These are phyloP conservation scores for Botrytis squamosa DNA, from an alignment of 2,329 filamentous ascomycete species.

Conservation along the genomic window DNA sequence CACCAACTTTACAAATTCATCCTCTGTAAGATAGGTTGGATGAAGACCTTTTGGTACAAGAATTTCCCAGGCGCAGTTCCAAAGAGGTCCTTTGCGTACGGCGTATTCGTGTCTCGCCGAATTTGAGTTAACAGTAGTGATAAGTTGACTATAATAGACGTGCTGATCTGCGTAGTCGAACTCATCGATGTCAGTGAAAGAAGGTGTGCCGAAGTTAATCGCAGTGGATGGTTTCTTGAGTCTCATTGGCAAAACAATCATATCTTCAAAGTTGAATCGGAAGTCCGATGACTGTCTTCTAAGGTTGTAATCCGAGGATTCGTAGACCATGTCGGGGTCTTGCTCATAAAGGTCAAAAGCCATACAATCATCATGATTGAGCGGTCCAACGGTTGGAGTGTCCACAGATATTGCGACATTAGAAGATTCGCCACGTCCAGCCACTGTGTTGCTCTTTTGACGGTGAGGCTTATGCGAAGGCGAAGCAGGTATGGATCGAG, in stretches of 20 bases:
- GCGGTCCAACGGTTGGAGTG: not conserved
- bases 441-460: not conserved
- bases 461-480: not conserved
- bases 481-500: not conserved
- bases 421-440: too few relatives aligned
- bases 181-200: slow-evolving; percentile 12
- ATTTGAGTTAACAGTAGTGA: slow-evolving; percentile 9
- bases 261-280: slow-evolving; percentile 19
- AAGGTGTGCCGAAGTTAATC: not conserved
- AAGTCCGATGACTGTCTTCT: slow-evolving; percentile 11
- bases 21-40: slow-evolving; percentile 24
- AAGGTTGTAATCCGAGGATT: slow-evolving; percentile 7
- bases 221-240: slow-evolving; percentile 3
- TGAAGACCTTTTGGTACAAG: slow-evolving; percentile 24
- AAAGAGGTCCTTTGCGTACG: slow-evolving; percentile 22
- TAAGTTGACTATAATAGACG: slow-evolving; percentile 8
- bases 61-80: slow-evolving; percentile 23
- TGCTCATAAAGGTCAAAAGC: slow-evolving; percentile 22
- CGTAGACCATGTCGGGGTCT: slow-evolving; percentile 8
- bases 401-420: not conserved
- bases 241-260: slow-evolving; percentile 19
- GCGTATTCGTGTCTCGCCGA: slow-evolving; percentile 21
- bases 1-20: slow-evolving; percentile 24
- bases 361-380: slow-evolving; percentile 14
- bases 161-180: slow-evolving; percentile 21